Evolutionary conservation across 306 rosid species (phyloP).

Genomic region (Datisca glomerata): DNA sequence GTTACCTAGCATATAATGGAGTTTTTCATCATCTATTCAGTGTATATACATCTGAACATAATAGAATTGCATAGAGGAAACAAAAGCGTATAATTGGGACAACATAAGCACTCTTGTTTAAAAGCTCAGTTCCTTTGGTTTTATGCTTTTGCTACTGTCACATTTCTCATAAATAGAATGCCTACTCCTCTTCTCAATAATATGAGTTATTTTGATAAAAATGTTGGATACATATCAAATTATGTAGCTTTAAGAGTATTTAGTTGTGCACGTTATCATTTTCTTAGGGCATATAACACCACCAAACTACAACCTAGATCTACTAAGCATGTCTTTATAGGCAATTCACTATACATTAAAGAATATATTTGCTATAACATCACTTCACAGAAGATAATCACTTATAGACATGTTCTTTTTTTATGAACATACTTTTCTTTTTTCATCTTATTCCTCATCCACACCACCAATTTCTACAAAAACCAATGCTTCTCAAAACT

Average conservation of each 20-base stretch:
- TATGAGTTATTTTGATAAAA: not conserved
- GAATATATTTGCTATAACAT: not conserved
- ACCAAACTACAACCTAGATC: not conserved
- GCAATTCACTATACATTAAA: not conserved
- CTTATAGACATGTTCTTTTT: not conserved
- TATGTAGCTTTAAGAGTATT: too few relatives aligned
- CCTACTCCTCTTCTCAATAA: too few relatives aligned
- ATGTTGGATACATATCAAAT: not conserved
- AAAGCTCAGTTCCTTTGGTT: not conserved
- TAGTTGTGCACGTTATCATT: not conserved
- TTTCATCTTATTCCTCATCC: not conserved
- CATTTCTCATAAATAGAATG: too few relatives aligned
- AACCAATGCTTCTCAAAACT: not conserved
- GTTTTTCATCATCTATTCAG: not conserved
- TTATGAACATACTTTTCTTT: not conserved
- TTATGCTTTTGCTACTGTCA: not conserved
- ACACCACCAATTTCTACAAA: not conserved
- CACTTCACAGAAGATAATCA: too few relatives aligned
- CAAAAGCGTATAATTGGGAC: not conserved
- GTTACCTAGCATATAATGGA: too few relatives aligned
- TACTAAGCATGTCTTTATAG: too few relatives aligned
- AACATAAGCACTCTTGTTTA: not conserved
- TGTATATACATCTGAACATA: not conserved
- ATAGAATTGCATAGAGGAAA: not conserved
- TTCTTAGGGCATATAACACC: too few relatives aligned